Conservation (phyloP, 352 stramenopile genomes). For the Halophytophthora batemanensis region DNA sequence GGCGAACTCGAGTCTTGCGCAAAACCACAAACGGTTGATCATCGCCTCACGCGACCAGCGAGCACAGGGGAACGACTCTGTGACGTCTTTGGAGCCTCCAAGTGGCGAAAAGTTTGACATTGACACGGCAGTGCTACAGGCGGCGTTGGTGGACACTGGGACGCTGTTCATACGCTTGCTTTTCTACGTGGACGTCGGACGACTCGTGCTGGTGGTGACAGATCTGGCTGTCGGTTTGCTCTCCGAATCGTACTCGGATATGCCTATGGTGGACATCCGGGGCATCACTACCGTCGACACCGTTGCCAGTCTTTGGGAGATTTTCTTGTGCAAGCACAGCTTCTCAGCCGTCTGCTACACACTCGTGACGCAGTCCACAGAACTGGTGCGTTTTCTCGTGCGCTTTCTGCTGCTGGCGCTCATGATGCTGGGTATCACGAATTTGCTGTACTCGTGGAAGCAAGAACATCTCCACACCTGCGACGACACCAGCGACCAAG, state of each 20-base stretch:
- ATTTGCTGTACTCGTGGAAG: constrained; percentile 41
- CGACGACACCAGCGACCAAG: not conserved
- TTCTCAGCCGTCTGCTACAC: constrained; percentile 37
- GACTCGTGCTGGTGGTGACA: constrained; percentile 22
- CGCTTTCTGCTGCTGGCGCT: constrained; percentile 40
- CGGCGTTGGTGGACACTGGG: constrained; percentile 26
- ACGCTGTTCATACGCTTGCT: constrained; percentile 23
- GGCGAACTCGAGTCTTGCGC: constrained; percentile 24
- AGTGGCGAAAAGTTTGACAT: constrained; percentile 23
- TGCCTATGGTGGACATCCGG: constrained; percentile 55
- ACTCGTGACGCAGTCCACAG: constrained; percentile 28
- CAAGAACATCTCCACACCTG: constrained; percentile 26
- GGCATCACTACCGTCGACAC: constrained; percentile 41
- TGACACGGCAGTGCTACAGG: constrained; percentile 29
- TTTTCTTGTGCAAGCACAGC: constrained; percentile 46
- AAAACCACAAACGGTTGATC: constrained; percentile 12
- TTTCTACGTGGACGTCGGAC: constrained; percentile 33
- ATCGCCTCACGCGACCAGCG: constrained; percentile 4
- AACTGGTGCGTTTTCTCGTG: constrained; percentile 30
- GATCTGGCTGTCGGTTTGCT: constrained; percentile 43
- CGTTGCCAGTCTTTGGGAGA: constrained; percentile 40
- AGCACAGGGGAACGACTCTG: constrained; percentile 1
- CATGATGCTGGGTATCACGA: constrained; percentile 30
- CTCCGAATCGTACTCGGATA: constrained; percentile 58
- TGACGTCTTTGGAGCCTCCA: not conserved